Evolutionary conservation across 169 alveolate genomes (phyloP).

Genomic region (Plasmodium billcollinsi): DNA sequence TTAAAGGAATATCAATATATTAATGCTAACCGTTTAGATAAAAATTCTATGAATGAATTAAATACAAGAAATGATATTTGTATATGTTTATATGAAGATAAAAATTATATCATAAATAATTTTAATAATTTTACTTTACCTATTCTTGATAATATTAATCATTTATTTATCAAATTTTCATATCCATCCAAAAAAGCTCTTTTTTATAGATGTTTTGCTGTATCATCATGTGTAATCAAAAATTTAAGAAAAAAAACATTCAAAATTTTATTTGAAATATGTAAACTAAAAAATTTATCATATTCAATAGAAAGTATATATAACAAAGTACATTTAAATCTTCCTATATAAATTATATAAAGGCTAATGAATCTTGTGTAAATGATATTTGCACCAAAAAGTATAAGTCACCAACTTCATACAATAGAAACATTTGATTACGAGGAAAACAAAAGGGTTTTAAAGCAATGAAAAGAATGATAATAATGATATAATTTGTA

Average conservation of each 20-base stretch:
- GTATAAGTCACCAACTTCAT: too few relatives aligned
- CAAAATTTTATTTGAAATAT: slow-evolving; percentile 25
- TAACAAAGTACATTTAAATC: slow-evolving; percentile 28
- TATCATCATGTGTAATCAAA: slow-evolving; percentile 38
- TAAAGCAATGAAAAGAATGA: too few relatives aligned
- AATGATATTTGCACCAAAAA: too few relatives aligned
- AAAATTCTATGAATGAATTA: slow-evolving; percentile 21
- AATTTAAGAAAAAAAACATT: slow-evolving; percentile 29
- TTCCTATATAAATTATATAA: slow-evolving; percentile 15
- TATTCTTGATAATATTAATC: slow-evolving; percentile 37
- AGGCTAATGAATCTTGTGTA: background rate
- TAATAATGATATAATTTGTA: too few relatives aligned
- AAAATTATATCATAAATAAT: slow-evolving; percentile 31
- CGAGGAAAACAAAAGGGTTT: too few relatives aligned
- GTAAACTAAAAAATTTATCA: slow-evolving; percentile 26
- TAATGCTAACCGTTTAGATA: slow-evolving; percentile 52
- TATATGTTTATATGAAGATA: slow-evolving; percentile 56
- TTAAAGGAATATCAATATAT: slow-evolving; percentile 64
- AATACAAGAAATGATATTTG: slow-evolving; percentile 34
- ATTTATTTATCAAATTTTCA: slow-evolving; percentile 34
- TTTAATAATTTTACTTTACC: slow-evolving; percentile 5
- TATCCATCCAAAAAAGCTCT: slow-evolving; percentile 34
- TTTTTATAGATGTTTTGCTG: slow-evolving; percentile 40
- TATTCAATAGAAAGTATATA: slow-evolving; percentile 50
- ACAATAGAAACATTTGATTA: too few relatives aligned